These are phyloP conservation scores for Chrysanthemum seticuspe DNA, from an alignment of 129 eudicot genomes.

Conservation along the genomic window DNA sequence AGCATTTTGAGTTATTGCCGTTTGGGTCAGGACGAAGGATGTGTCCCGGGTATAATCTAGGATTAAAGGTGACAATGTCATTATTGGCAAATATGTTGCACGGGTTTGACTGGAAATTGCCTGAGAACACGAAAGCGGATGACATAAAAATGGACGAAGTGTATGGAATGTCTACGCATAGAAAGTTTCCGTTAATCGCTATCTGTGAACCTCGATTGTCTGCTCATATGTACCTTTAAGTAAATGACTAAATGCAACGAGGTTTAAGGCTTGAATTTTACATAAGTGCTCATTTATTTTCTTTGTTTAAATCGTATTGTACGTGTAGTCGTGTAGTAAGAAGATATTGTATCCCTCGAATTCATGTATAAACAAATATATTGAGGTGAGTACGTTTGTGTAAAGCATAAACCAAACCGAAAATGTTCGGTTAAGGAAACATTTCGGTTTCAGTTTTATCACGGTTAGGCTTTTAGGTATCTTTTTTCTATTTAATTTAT, in stretches of 20 bases:
- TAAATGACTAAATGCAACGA: neutral
- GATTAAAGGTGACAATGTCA: conserved; percentile 23
- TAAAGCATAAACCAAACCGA: no score
- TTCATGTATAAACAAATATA: no score
- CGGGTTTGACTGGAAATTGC: conserved; percentile 34
- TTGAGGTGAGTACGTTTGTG: no score
- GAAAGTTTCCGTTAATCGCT: conserved; percentile 26
- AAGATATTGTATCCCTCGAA: no score
- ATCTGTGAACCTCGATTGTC: conserved; percentile 29
- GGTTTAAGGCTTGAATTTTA: no score
- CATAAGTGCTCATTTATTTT: no score
- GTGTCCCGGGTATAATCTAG: conserved; percentile 42
- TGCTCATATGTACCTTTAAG: conserved; percentile 5
- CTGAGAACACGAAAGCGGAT: conserved; percentile 1
- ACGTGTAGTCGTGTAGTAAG: no score
- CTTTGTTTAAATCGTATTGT: no score
- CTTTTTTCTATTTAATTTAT: no score
- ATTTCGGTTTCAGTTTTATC: no score
- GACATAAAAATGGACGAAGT: conserved; percentile 33
- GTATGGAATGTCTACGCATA: conserved; percentile 28
- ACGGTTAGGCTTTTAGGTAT: no score
- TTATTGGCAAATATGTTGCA: conserved; percentile 28
- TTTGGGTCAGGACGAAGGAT: conserved; percentile 40
- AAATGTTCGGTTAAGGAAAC: no score
- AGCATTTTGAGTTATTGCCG: conserved; percentile 36